Evolutionary conservation across 768 basidiomycete species (phyloP).

Genomic region (Auriscalpium microsporum): DNA sequence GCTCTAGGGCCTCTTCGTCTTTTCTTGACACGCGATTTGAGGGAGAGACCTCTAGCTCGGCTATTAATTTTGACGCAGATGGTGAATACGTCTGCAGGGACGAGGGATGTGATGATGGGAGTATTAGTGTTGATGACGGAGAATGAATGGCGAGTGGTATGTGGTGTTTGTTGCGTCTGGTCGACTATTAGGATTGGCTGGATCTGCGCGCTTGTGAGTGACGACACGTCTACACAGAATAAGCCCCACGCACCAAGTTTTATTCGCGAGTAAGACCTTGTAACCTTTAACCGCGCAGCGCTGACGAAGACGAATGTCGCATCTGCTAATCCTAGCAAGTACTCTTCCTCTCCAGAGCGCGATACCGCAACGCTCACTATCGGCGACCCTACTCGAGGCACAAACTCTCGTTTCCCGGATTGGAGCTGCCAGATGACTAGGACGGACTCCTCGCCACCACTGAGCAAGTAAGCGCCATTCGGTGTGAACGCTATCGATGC

Average conservation of each 20-base stretch:
- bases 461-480: conserved; percentile 88
- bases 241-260: conserved; percentile 52
- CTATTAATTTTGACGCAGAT: conserved; percentile 54
- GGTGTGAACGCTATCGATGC: conserved; percentile 78
- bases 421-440: conserved; percentile 97
- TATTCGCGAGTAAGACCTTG: conserved; percentile 65
- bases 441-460: conserved; percentile 92
- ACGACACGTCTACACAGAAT: conserved; percentile 5
- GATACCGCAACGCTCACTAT: conserved; percentile 63
- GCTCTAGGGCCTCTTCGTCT: conserved; percentile 69
- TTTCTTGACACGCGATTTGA: conserved; percentile 83
- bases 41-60: conserved; percentile 88
- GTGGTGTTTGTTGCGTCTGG: conserved; percentile 30
- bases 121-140: conserved; percentile 63
- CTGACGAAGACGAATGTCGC: conserved; percentile 72
- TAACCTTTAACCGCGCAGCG: conserved; percentile 62
- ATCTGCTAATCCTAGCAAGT: conserved; percentile 75
- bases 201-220: conserved; percentile 21
- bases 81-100: conserved; percentile 90
- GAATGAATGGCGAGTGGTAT: conserved; percentile 73
- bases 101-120: conserved; percentile 92
- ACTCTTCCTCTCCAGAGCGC: conserved; percentile 69
- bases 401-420: conserved; percentile 81
- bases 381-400: conserved; percentile 86
- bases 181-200: conserved; percentile 25